These are phyloP conservation scores for Verbascum thapsus DNA, from an alignment of 257 asterid species.

Conservation along the genomic window DNA sequence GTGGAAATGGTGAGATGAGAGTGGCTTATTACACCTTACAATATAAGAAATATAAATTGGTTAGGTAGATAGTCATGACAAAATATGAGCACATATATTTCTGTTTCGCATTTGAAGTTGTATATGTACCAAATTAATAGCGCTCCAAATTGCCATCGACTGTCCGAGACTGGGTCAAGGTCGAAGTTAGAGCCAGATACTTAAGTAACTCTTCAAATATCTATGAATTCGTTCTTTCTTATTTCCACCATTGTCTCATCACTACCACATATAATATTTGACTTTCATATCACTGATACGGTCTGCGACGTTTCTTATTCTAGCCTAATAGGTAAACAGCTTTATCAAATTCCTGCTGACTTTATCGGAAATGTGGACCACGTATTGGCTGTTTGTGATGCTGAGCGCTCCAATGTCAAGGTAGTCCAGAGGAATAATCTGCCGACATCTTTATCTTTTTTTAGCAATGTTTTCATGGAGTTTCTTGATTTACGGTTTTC, in stretches of 20 bases:
- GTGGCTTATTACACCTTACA: not conserved
- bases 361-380: slow-evolving; percentile 65
- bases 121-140: slow-evolving; percentile 1
- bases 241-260: slow-evolving; percentile 8
- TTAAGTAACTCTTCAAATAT: slow-evolving; percentile 1
- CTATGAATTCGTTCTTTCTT: slow-evolving; percentile 9
- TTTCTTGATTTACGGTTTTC: slow-evolving; percentile 25
- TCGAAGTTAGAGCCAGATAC: not conserved
- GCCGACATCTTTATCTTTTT: slow-evolving; percentile 12
- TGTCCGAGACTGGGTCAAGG: not conserved
- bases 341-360: slow-evolving; percentile 77
- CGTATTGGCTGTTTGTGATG: slow-evolving; percentile 74
- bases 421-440: slow-evolving; percentile 38
- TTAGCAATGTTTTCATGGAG: slow-evolving; percentile 21
- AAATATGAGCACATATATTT: slow-evolving; percentile 8
- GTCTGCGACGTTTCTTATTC: slow-evolving; percentile 28
- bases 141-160: not conserved
- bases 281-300: slow-evolving; percentile 28
- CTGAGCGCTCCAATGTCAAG: slow-evolving; percentile 62
- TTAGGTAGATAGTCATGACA: slow-evolving; percentile 10
- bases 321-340: slow-evolving; percentile 90
- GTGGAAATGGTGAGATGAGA: not conserved
- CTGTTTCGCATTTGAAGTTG: slow-evolving; percentile 2
- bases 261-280: not conserved
- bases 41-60: slow-evolving; percentile 17